Conservation (phyloP, 805 yeast species). For the Ogataea thermomethanolica region DNA sequence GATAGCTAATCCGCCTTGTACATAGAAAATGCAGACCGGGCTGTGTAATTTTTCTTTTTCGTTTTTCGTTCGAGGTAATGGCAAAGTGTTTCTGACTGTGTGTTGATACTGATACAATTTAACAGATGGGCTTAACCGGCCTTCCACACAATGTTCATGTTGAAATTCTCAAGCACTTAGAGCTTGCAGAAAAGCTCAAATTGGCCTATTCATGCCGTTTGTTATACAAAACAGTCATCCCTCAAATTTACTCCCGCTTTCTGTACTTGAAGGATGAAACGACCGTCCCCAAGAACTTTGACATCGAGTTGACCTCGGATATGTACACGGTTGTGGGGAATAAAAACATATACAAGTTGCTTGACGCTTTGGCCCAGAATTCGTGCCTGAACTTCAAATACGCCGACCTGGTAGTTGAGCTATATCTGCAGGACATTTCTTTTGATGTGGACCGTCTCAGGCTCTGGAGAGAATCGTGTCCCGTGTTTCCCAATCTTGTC, state of each 20-base stretch:
- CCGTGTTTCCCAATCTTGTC: conserved; percentile 18
- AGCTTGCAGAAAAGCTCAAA: conserved; percentile 16
- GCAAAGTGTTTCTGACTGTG: conserved; percentile 2
- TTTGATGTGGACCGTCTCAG: conserved; percentile 19
- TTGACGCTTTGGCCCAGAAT: conserved; percentile 13
- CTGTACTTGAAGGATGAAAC: conserved; percentile 11
- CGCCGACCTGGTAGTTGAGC: conserved; percentile 23
- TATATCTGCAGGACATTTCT: conserved; percentile 23
- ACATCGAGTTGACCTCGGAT: conserved; percentile 20
- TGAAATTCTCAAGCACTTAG: conserved; percentile 18
- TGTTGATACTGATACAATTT: conserved; percentile 2
- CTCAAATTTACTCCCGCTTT: conserved; percentile 21
- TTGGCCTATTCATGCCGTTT: conserved; percentile 20
- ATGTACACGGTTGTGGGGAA: conserved; percentile 16
- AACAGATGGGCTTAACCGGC: conserved; percentile 19
- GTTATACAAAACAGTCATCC: conserved; percentile 22
- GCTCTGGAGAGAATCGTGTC: conserved; percentile 22
- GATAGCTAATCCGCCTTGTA: conserved; percentile 3
- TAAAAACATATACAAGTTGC: conserved; percentile 14
- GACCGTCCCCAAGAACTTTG: conserved; percentile 14
- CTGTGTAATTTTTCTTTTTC: conserved; percentile 2
- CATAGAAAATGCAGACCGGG: conserved; percentile 4
- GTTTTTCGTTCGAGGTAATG: conserved; percentile 2
- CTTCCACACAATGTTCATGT: conserved; percentile 27
- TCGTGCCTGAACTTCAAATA: conserved; percentile 25